Evolutionary conservation across 2,329 filamentous ascomycete genomes (phyloP).

Genomic region (Tolypocladium album): DNA sequence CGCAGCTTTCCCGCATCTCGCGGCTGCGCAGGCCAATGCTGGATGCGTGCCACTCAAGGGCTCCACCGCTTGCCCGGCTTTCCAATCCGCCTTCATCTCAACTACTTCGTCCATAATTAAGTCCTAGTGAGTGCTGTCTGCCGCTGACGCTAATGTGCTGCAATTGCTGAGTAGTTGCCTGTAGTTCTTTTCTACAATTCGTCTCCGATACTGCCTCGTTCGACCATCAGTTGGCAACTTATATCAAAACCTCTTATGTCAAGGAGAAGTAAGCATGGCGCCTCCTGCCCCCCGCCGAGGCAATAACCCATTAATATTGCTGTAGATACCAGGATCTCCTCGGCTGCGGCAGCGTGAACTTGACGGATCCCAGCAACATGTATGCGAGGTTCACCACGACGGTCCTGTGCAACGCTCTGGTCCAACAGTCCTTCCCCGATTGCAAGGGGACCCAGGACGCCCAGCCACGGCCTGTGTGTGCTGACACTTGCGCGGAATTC

Average conservation of each 20-base stretch:
- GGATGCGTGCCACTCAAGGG: constrained; percentile 57
- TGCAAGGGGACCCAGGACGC: constrained; percentile 57
- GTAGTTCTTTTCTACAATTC: constrained; percentile 72
- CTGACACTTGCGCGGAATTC: constrained; percentile 76
- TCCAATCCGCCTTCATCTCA: constrained; percentile 61
- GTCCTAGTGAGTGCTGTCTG: constrained; percentile 47
- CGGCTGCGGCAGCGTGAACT: constrained; percentile 68
- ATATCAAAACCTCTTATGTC: constrained; percentile 66
- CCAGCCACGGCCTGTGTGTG: constrained; percentile 64
- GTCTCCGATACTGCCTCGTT: constrained; percentile 71
- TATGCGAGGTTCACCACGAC: constrained; percentile 93
- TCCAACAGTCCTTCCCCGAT: constrained; percentile 70
- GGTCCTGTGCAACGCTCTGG: constrained; percentile 84
- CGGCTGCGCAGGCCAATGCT: constrained; percentile 21
- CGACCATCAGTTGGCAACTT: constrained; percentile 61
- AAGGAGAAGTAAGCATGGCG: constrained; percentile 56
- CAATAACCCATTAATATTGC: neutral
- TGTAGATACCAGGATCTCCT: constrained; percentile 69
- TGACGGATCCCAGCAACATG: constrained; percentile 66
- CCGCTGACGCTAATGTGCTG: neutral
- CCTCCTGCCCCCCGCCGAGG: neutral
- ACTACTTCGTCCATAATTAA: constrained; percentile 45
- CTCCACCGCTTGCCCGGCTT: constrained; percentile 63
- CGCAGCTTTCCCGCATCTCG: constrained; percentile 15
- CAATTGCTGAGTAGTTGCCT: neutral